phyloP scores from a whole-genome alignment of 176 grass and related monocot genomes.

The Microstegium vimineum region DNA sequence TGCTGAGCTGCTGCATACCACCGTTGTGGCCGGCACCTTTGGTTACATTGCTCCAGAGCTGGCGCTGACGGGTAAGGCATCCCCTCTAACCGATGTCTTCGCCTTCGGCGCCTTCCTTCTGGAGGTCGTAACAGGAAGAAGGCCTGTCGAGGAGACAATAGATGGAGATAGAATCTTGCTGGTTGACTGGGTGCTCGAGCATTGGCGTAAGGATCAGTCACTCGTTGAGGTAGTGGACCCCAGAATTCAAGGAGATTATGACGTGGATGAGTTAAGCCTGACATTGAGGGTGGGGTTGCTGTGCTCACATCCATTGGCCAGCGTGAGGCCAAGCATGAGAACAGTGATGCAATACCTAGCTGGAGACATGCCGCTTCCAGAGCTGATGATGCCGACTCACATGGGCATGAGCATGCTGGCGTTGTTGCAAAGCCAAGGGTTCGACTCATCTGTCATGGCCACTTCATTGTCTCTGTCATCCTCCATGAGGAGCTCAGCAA shows the following conservation, averaged over 20 bases:
- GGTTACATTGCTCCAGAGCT: slow-evolving; percentile 18
- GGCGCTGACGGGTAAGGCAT: neutral
- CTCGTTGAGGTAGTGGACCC: neutral
- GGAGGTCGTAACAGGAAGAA: neutral
- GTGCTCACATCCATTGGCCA: slow-evolving; percentile 11
- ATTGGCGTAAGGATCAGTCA: neutral
- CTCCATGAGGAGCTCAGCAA: neutral
- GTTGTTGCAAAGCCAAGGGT: neutral
- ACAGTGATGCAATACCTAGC: slow-evolving; percentile 27
- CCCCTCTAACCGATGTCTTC: slow-evolving; percentile 13
- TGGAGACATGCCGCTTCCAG: neutral
- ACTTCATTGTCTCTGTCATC: neutral
- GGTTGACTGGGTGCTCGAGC: neutral
- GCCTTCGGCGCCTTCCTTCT: slow-evolving; percentile 10
- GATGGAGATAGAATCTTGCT: neutral
- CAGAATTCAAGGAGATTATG: neutral
- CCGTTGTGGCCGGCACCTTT: neutral
- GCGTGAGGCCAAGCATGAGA: slow-evolving; percentile 6
- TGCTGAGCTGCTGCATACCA: slow-evolving; percentile 4
- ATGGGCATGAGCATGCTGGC: slow-evolving; percentile 9
- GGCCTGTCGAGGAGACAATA: neutral
- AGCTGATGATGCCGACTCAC: neutral
- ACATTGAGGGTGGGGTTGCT: slow-evolving; percentile 1
- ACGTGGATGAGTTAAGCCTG: neutral
- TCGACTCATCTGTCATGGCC: neutral